Evolutionary conservation across 306 rosid genomes (phyloP).

Genomic region (Glycine soja): DNA sequence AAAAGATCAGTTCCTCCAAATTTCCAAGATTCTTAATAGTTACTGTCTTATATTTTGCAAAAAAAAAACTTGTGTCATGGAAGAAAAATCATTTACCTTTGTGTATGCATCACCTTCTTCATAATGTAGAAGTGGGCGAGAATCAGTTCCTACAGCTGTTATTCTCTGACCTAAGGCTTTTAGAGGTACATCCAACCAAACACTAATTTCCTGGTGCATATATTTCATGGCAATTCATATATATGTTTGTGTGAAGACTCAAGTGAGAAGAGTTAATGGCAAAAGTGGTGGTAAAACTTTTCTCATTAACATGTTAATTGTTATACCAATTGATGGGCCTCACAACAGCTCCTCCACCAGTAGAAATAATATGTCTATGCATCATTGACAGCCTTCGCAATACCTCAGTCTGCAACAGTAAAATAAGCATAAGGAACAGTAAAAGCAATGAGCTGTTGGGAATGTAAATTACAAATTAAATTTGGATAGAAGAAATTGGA

Average conservation of each 20-base stretch:
- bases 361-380: constrained; percentile 71
- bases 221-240: constrained; percentile 61
- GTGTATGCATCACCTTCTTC: constrained; percentile 70
- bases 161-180: constrained; percentile 86
- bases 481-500: too few relatives aligned
- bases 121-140: constrained; percentile 80
- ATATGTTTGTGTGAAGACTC: neutral
- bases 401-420: constrained; percentile 64
- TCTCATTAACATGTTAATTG: neutral
- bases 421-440: constrained; percentile 4
- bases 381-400: constrained; percentile 62
- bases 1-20: neutral
- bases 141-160: constrained; percentile 73
- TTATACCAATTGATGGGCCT: constrained; percentile 81
- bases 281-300: neutral
- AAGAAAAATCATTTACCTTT: constrained; percentile 48
- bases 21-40: neutral
- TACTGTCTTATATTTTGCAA: neutral
- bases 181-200: constrained; percentile 91
- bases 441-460: too few relatives aligned
- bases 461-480: too few relatives aligned
- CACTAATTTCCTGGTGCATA: constrained; percentile 76
- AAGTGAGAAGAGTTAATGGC: neutral
- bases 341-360: constrained; percentile 88
- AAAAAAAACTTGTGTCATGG: too few relatives aligned